Percentiles rank a stretch among this genome's conserved stretches.
phyloP scores from a whole-genome alignment of 2,329 filamentous ascomycete species.

The Apiospora kogelbergensis region DNA sequence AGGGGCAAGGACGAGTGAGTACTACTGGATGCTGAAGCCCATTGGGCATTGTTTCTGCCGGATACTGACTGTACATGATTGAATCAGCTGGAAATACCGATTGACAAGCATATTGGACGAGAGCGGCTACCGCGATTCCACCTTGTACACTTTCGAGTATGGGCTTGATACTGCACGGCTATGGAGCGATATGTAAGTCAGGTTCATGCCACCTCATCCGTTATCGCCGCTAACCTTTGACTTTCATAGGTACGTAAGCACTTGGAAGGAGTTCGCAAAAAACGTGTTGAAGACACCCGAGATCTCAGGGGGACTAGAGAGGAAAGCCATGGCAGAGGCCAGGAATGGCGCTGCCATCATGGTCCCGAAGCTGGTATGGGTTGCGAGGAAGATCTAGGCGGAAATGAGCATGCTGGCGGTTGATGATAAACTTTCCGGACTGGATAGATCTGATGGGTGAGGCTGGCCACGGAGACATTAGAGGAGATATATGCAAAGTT shows the following conservation, averaged over 20 bases:
- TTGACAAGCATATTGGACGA: constrained; percentile 12
- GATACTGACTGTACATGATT: not conserved
- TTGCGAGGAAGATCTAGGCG: constrained; percentile 2
- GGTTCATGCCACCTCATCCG: not conserved
- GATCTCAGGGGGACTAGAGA: not conserved
- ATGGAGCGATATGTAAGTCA: constrained; percentile 18
- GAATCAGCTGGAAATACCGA: constrained; percentile 15
- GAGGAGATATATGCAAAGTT: too few relatives aligned
- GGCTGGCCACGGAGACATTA: too few relatives aligned
- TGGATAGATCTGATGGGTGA: too few relatives aligned
- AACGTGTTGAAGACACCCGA: constrained; percentile 8
- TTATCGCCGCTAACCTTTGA: not conserved
- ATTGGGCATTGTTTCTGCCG: not conserved
- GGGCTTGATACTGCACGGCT: constrained; percentile 13
- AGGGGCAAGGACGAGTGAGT: not conserved
- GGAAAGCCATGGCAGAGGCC: not conserved
- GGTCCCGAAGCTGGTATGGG: constrained; percentile 9
- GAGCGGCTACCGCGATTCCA: constrained; percentile 9
- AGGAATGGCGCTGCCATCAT: constrained; percentile 4
- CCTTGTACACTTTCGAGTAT: constrained; percentile 15
- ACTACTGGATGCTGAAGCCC: not conserved
- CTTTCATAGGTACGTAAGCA: not conserved
- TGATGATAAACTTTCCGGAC: too few relatives aligned
- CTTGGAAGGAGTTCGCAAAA: constrained; percentile 10
- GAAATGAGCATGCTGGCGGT: too few relatives aligned